A percentile compares a stretch with the other conserved stretches of the same genome.
phyloP scores from a whole-genome alignment of 2,329 filamentous ascomycete genomes.

The Niveomyces coronatus region DNA sequence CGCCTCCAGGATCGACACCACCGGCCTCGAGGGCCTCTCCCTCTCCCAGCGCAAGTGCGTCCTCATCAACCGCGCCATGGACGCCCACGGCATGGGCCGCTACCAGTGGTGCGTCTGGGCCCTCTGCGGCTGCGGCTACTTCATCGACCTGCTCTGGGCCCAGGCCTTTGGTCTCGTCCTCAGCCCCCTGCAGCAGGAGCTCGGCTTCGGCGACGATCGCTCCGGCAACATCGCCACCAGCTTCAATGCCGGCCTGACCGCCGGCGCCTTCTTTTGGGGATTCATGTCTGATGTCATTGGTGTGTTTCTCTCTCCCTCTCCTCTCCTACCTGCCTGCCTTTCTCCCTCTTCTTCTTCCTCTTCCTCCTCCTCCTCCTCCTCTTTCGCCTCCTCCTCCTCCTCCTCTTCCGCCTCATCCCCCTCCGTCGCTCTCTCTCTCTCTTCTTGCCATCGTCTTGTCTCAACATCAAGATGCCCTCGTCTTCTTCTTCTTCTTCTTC shows the following conservation, averaged over 20 bases:
- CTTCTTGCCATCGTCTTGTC: no score
- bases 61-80: conserved; percentile 34
- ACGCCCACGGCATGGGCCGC: conserved; percentile 39
- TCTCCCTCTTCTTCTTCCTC: no score
- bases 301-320: no score
- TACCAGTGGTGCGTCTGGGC: conserved; percentile 44
- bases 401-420: no score
- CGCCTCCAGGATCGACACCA: background rate
- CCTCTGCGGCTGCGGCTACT: conserved; percentile 43
- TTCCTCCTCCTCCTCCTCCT: no score
- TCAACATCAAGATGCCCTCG: no score
- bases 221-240: conserved; percentile 40
- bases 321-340: no score
- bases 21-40: conserved; percentile 17
- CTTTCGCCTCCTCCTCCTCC: no score
- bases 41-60: conserved; percentile 26
- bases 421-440: no score
- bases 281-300: conserved; percentile 41
- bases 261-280: conserved; percentile 46
- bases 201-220: conserved; percentile 34
- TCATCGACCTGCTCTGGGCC: conserved; percentile 47
- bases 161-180: conserved; percentile 47
- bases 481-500: no score
- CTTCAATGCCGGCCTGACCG: conserved; percentile 44
- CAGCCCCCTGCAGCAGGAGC: conserved; percentile 43